Base-by-base conservation (phyloP, 129 eudicot species). In the Smallanthus sonchifolius region DNA sequence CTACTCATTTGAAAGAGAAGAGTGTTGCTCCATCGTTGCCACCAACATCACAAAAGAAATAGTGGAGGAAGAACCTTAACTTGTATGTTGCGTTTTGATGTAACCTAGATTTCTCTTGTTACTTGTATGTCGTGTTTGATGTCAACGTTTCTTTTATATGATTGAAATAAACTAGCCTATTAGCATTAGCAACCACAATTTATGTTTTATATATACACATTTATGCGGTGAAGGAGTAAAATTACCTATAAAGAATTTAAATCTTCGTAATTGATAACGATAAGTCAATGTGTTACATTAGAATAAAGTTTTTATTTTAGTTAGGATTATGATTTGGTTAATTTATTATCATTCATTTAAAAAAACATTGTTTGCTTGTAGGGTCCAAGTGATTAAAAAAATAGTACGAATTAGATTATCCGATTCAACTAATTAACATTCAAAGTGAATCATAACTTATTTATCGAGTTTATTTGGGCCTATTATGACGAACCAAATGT, bases 11-110 rank as follows among this genome's bases (percentile, higher is more conserved):
- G 62, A 79, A 77, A 57, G 79, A 65, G 48, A 76, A 78, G 69
- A 57, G 65, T 44, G 83, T 65, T 7, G 68, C 70, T 28, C 65
- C 81, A 15, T 73, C 85, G n/a, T 56, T 75, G 66, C 89, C 87
- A 11, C 86, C 90, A 4, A 68, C 85, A 14, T 68, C 82, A 32
- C 84, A 74, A 49, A 74, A 73, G 67, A 85, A 89, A 79, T 75
- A 72, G 56, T 40, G n/a, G 75, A 73, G 61, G 85, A 81, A 84
- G 28, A 76, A 73, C 51, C 80, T 30, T 42, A 79, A 47, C 51
- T 75, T 71, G 30, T 24, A 77, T 16, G 71, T 45, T 68, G 72
- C 34, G 72, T n/a, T 39, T 48, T 71, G 10, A 39, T 48, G 72
- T 49, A 78, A 55, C 66, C 72, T 65, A 71, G 63, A 17, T 36